Evolutionary conservation across 140 eudicot species (phyloP).

Genomic region (Ambrosia hybrid): DNA sequence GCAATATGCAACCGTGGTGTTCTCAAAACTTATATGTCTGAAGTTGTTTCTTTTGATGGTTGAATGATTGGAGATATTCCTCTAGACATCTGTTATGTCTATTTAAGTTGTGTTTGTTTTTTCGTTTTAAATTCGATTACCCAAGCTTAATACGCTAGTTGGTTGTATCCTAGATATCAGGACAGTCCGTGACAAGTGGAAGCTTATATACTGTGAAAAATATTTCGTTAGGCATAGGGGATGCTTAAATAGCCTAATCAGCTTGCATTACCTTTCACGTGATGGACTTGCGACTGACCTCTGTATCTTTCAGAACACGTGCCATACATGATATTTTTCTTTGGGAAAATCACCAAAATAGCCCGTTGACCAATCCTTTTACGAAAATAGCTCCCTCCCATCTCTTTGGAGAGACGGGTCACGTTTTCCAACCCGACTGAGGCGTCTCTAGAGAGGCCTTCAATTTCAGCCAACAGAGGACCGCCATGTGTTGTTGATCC

Average conservation of each 20-base stretch:
- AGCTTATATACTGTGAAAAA: neutral
- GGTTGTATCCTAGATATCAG: too few relatives aligned
- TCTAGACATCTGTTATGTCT: slow-evolving; percentile 59
- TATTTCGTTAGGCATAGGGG: neutral
- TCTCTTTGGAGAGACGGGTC: too few relatives aligned
- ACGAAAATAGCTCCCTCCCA: too few relatives aligned
- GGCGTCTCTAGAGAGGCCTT: too few relatives aligned
- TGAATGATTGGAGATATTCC: slow-evolving; percentile 85
- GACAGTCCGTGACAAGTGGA: neutral
- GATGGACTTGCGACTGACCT: neutral
- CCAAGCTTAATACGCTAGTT: too few relatives aligned
- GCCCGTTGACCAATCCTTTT: too few relatives aligned
- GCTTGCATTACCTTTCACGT: neutral
- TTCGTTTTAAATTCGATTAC: neutral
- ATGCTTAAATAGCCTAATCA: neutral
- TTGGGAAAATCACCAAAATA: too few relatives aligned
- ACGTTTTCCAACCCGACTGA: too few relatives aligned
- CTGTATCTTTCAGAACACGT: too few relatives aligned
- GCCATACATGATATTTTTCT: neutral
- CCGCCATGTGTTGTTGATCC: too few relatives aligned
- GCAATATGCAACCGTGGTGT: slow-evolving; percentile 70
- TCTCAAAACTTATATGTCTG: slow-evolving; percentile 65
- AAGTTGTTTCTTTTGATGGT: slow-evolving; percentile 72
- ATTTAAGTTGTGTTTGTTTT: neutral
- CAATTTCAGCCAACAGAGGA: too few relatives aligned